A percentile compares a stretch with the other conserved stretches of the same genome.
These are phyloP conservation scores for Malus fusca DNA, from an alignment of 306 rosid species.

Conservation along the genomic window DNA sequence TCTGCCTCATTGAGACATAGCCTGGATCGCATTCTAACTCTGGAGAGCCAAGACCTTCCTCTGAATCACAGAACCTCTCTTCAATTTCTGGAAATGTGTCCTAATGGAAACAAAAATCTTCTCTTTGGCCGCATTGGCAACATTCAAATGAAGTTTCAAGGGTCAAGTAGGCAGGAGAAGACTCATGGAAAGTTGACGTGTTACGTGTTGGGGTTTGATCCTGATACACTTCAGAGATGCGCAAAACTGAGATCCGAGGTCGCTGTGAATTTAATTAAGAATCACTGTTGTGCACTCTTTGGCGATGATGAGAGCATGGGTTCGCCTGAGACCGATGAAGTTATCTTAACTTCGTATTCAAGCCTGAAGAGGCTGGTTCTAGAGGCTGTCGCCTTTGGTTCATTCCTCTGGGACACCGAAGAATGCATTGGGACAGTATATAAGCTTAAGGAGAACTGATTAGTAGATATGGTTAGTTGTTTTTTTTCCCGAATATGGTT, in stretches of 20 bases:
- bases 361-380: slow-evolving; percentile 82
- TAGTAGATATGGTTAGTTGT: slow-evolving; percentile 2
- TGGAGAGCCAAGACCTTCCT: slow-evolving; percentile 40
- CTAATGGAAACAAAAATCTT: slow-evolving; percentile 36
- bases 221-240: slow-evolving; percentile 68
- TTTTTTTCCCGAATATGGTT: not conserved
- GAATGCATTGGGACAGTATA: slow-evolving; percentile 65
- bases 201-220: slow-evolving; percentile 56
- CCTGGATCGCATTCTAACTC: slow-evolving; percentile 47
- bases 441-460: slow-evolving; percentile 60
- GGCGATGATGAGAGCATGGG: slow-evolving; percentile 35
- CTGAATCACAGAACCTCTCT: slow-evolving; percentile 32
- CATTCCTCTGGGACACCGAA: slow-evolving; percentile 90
- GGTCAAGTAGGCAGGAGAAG: slow-evolving; percentile 27
- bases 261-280: slow-evolving; percentile 61
- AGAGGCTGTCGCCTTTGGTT: slow-evolving; percentile 97
- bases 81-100: slow-evolving; percentile 30
- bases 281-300: slow-evolving; percentile 63
- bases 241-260: slow-evolving; percentile 76
- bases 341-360: slow-evolving; percentile 76
- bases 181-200: slow-evolving; percentile 47
- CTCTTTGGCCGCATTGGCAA: slow-evolving; percentile 34
- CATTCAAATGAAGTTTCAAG: slow-evolving; percentile 30
- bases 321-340: slow-evolving; percentile 42
- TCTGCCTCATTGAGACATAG: slow-evolving; percentile 63